phyloP scores from a whole-genome alignment of 2,329 filamentous ascomycete species.

The Fusarium protoensiforme region DNA sequence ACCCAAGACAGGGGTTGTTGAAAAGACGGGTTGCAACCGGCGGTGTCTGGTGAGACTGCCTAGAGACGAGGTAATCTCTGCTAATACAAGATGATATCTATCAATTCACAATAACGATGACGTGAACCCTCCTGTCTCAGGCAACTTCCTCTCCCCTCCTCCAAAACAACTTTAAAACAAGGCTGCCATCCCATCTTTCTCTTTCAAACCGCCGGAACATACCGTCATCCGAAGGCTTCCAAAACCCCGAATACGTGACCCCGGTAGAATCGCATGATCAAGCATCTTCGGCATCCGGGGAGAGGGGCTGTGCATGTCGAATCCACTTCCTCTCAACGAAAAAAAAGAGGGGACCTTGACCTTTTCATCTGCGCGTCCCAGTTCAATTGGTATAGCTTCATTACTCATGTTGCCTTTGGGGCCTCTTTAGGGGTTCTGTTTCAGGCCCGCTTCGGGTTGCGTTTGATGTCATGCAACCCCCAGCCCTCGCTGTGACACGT shows the following conservation, averaged over 20 bases:
- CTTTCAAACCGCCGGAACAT: not conserved
- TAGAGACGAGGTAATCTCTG: not conserved
- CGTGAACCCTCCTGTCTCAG: constrained; percentile 22
- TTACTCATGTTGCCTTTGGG: not conserved
- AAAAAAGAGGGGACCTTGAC: not conserved
- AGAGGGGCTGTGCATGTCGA: constrained; percentile 25
- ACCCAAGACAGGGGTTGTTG: not conserved
- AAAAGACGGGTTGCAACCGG: not conserved
- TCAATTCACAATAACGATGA: not conserved
- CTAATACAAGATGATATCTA: not conserved
- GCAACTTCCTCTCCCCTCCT: constrained; percentile 4
- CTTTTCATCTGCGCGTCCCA: not conserved
- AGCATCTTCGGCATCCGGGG: not conserved
- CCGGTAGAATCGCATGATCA: constrained; percentile 2
- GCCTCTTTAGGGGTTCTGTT: constrained; percentile 18
- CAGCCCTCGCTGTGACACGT: not conserved
- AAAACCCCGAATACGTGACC: constrained; percentile 8
- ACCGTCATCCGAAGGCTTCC: not conserved
- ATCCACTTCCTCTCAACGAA: not conserved
- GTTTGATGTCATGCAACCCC: constrained; percentile 26
- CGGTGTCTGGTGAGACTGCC: not conserved
- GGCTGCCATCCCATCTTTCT: not conserved
- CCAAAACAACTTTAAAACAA: constrained; percentile 28
- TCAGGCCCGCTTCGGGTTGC: constrained; percentile 27
- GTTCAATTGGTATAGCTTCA: not conserved